phyloP scores from a whole-genome alignment of 176 grass and related monocot genomes.

The Zea luxurians region DNA sequence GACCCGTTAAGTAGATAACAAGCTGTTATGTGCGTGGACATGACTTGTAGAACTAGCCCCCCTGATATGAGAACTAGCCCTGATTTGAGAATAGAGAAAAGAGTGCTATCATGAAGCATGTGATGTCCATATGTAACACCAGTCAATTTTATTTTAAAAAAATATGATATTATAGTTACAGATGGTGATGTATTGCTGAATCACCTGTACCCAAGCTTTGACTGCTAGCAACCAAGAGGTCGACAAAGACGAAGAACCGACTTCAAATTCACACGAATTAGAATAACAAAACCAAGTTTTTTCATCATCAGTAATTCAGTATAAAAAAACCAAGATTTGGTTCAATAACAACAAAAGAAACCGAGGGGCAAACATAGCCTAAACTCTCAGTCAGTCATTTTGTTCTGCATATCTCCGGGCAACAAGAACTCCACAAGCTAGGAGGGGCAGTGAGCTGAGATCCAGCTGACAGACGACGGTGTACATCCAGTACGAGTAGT shows the following conservation, averaged over 20 bases:
- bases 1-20: too few species aligned
- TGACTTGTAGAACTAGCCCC: too few species aligned
- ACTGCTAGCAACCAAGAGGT: background rate
- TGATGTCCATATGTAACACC: constrained; percentile 12
- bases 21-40: background rate
- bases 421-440: constrained; percentile 63
- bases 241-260: constrained; percentile 1
- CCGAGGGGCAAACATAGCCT: too few species aligned
- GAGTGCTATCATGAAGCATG: background rate
- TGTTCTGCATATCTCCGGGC: constrained; percentile 69
- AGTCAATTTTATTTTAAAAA: background rate
- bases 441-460: constrained; percentile 86
- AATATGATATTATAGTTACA: background rate
- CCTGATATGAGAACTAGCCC: constrained; percentile 13
- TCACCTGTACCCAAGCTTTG: background rate
- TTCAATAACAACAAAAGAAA: constrained; percentile 20
- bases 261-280: constrained; percentile 10
- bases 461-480: constrained; percentile 59
- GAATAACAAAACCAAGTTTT: too few species aligned
- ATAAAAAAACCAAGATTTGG: constrained; percentile 18
- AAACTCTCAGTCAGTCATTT: constrained; percentile 37
- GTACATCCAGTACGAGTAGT: constrained; percentile 67
- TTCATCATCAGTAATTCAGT: constrained; percentile 11
- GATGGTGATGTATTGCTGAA: background rate
- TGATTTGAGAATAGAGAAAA: constrained; percentile 24